A percentile compares a stretch with the other conserved stretches of the same genome.
Evolutionary conservation across 208 protist species (phyloP).

Genomic region (Crithidia expoeki): DNA sequence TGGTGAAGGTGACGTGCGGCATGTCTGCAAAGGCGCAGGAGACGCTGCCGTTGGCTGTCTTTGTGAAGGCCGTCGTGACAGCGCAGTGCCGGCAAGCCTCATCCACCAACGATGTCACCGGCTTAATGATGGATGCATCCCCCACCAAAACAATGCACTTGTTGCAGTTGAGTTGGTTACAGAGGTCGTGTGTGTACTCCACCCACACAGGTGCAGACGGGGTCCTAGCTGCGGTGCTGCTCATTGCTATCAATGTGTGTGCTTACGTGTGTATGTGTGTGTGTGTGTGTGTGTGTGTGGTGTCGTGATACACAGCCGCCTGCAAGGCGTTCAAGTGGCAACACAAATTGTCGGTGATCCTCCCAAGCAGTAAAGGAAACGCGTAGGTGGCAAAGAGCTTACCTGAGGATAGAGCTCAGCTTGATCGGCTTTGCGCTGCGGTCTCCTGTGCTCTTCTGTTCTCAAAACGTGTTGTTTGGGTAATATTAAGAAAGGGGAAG

Average conservation of each 20-base stretch:
- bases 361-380: no score
- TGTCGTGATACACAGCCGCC: neutral
- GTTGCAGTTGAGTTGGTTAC: slow-evolving; percentile 22
- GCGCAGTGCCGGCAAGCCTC: slow-evolving; percentile 4
- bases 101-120: slow-evolving; percentile 8
- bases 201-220: slow-evolving; percentile 12
- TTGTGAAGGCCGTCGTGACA: slow-evolving; percentile 7
- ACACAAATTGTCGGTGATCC: no score
- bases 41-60: neutral
- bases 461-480: no score
- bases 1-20: slow-evolving; percentile 36
- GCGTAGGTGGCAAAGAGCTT: no score
- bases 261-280: neutral
- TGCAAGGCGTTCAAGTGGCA: no score
- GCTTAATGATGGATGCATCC: neutral
- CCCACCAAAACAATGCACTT: slow-evolving; percentile 27
- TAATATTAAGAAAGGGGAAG: no score
- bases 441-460: no score
- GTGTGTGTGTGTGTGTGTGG: neutral
- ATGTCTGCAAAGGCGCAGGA: slow-evolving; percentile 7
- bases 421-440: no score
- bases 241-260: neutral
- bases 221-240: neutral
- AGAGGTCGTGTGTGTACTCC: slow-evolving; percentile 25
- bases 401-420: no score